Evolutionary conservation across 345 rosid genomes (phyloP), one percentile per base, ranked within the genome.

Genomic region (Salix exigua): DNA sequence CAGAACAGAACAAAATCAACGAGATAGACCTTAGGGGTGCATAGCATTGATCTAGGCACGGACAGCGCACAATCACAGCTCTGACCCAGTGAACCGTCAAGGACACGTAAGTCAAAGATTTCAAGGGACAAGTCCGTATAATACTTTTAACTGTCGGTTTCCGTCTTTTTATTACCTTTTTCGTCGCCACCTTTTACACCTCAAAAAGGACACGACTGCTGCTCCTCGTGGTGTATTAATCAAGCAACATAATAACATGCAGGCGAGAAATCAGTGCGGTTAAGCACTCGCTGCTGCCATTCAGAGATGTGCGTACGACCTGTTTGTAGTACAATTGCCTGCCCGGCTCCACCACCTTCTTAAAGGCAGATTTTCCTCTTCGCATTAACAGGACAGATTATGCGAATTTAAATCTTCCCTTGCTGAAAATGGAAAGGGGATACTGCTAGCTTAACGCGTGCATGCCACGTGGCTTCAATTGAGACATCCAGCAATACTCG

Each of bases 81-180:
- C 55, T 42, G 26, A 0, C 37, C 11, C 11, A 10, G 33, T 1
- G 77, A 46, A 30, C 2, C 21, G 31, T 42, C 23, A 0, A 23
- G 51, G 69, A 71, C 76, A 50, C 51, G 81, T 70, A 62, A 55
- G 74, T 21, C 81, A 73, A 21, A 35, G 65, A 35, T 53, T 35
- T 30, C 2, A 53, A 72, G 74, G 66, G 82, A 78, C 82, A 77
- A 75, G 44, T 68, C 80, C 70, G 75, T 26, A 72, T 73, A 31
- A 14, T 18, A 9, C 44, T 63, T 1, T 44, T 31, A 17, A 6
- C 14, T 42, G 72, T 72, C 53, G 12, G 48, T 69, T 64, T 65
- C 51, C 25, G 80, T 75, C 71, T 63, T 51, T 78, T 33, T 68
- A 17, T 10, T 31, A 11, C 25, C 28, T 4, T n/a, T 33, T 9